Evolutionary conservation across 2,329 filamentous ascomycete species (phyloP), one percentile per base, ranked within the genome.

Genomic region (Xylogone sp.): DNA sequence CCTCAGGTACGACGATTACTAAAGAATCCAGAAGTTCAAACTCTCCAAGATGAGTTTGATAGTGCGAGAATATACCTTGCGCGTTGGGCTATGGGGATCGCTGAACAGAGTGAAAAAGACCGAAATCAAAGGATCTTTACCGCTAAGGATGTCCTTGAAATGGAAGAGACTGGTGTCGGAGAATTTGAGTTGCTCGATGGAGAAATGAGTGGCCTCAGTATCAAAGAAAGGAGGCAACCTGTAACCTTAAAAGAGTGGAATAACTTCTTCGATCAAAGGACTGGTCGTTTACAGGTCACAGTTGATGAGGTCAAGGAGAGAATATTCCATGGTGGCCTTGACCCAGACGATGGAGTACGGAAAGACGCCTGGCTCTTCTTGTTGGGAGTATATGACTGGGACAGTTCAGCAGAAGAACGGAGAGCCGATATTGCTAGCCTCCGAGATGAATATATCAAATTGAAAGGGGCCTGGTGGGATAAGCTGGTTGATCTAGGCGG

Each of bases 401-500:
- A 96, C 60, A 96, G 90, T 68, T 91, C 87, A 0, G 77, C 77
- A 1, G 90, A 96, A 54, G 94, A 99, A 65, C 82, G 94, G 39
- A 88, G 85, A 62, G 90, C 86, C 0, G 81, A 92, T 60, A 77
- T 92, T 61, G 93, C 94, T 45, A 95, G 88, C 7, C 79, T 95
- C 29, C 79, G 94, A 9, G 94, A 99, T 62, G 90, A 95, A 61
- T 99, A 97, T 67, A 89, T 97, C 53, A 87, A 91, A 57, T 77
- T 99, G 43, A 99, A 99, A 70, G 90, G 88, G 5, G 81, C 87
- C 0, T 99, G 94, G 95, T 99, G 95, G 95, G 92, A 97, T 69
- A 80, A 88, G 34, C 84, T 97, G 61, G 81, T 94, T 2, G 92
- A 96, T 51, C 83, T 92, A 13, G 84, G 88, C 24, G 86, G 88